Base-by-base conservation (phyloP, 2,329 filamentous ascomycete species). In the Colletotrichum sp. region DNA sequence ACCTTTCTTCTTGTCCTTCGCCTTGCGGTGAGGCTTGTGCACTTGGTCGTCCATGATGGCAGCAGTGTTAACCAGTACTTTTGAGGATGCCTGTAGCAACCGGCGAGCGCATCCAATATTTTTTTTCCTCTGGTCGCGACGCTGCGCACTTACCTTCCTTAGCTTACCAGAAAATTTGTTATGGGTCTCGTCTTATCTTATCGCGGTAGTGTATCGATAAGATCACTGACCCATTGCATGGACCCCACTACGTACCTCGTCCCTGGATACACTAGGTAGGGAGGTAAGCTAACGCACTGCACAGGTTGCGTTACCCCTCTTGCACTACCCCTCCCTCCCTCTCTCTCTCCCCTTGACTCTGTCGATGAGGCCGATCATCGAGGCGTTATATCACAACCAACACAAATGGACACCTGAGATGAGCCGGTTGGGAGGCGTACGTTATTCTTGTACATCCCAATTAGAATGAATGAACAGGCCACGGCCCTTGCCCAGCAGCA, bases 21-120 rank as follows among this genome's bases (percentile, higher is more conserved):
- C 88, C 82, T 95, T 93, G 82, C 96, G 91, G 89, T 99, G 96
- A 81, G 95, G 92, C 86, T 95, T 93, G 83, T 99, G 96, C 60
- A 90, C 85, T 88, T 98, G 96, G 77, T 95, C 91, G 84, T 96
- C 94, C 94, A 96, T 96, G 80, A 78, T 90, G 84, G 84, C 77
- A 81, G 64, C 60, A 44, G 55, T 12, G 39, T 68, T 24, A 34
- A 52, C 72, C 49, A 72, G n/a, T 24, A 30, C 16, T 55, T 28
- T 59, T 74, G 65, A 44, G 63, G 28, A 24, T 24, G 68, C 63
- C 70, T 76, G 30, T 59, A 49, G 70, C 28, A 55, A 67, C 36
- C 49, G 44, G 49, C 65, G 49, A 69, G 28, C 32, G 57, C 44
- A 21, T 59, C 32, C 44, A 32, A 24, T 15, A 49, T 34, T 69